Base-by-base conservation (phyloP, 176 grass and related monocot species). In the Rhynchospora tenuis region DNA sequence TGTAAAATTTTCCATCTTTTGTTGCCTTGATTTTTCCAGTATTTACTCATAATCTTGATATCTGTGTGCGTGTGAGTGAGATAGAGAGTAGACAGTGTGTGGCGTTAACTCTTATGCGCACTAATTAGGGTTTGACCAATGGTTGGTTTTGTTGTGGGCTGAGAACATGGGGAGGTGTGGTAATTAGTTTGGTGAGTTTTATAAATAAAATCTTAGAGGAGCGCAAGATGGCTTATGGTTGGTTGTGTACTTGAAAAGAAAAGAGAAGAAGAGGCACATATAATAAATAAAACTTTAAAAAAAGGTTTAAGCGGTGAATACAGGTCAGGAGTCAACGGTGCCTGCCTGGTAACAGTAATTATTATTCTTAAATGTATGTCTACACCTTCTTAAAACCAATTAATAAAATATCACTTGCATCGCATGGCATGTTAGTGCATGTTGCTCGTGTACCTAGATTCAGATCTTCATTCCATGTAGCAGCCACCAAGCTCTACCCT, bases 311-410 rank as follows among this genome's bases (percentile, higher is more conserved):
- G 64, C 1, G 29, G 64, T 38, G 38, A 31, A 14, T 16, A 38
- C 17, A 70, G n/a, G 61, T 70, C 4, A 20, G 66, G 44, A 74
- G 70, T 74, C 70, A 74, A 74, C 45, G 45, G 45, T 74, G n/a
- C 11, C n/a, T n/a, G n/a, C n/a, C 70, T 26, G 20, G 14, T 74
- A 51, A 27, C 22, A 51, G 44, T 48, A 73, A 73, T 73, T 73
- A 73, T 15, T 51, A 12, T 16, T 74, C 1, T 51, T 27, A 15
- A 38, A 38, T 33, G 31, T 33, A 33, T 33, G 31, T 33, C 31
- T 33, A 1, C 31, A 33, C 31, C 31, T 33, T 23, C 16, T 2
- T 68, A 42, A 15, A 67, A 1, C 9, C 45, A 43, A 70, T 11
- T 51, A 51, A 27, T 73, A 51, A 73, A 45, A 73, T 73, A 50